Percentiles rank a stretch among this genome's conserved stretches.
Evolutionary conservation across 352 stramenopile genomes (phyloP).

Genomic region (Pythium brachiatum): DNA sequence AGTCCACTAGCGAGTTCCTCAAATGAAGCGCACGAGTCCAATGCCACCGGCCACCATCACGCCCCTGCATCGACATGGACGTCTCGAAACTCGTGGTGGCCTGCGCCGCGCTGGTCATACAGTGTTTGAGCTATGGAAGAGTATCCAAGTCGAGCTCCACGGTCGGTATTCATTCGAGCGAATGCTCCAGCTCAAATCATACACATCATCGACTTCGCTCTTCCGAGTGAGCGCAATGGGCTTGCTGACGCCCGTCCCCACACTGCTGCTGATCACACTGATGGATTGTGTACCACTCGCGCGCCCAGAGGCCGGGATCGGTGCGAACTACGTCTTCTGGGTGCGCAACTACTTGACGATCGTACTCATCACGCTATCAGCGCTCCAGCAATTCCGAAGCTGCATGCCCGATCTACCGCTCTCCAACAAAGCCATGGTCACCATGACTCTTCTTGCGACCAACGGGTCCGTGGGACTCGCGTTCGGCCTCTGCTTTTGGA

Average conservation of each 20-base stretch:
- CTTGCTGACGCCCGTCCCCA: slow-evolving; percentile 31
- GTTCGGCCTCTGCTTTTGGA: slow-evolving; percentile 20
- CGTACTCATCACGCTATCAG: slow-evolving; percentile 25
- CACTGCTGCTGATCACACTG: slow-evolving; percentile 27
- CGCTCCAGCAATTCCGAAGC: slow-evolving; percentile 27
- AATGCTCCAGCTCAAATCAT: slow-evolving; percentile 15
- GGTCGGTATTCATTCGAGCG: slow-evolving; percentile 36
- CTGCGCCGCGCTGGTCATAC: background rate
- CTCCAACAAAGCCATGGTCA: slow-evolving; percentile 4
- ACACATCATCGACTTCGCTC: background rate
- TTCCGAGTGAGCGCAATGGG: slow-evolving; percentile 11
- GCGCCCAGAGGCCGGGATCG: slow-evolving; percentile 20
- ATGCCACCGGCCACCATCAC: too few relatives aligned
- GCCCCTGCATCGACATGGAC: background rate
- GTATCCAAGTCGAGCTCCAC: slow-evolving; percentile 33
- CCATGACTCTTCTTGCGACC: slow-evolving; percentile 21
- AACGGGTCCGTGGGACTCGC: slow-evolving; percentile 18
- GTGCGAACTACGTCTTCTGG: slow-evolving; percentile 35
- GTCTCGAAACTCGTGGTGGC: background rate
- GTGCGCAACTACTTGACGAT: slow-evolving; percentile 30
- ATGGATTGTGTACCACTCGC: slow-evolving; percentile 29
- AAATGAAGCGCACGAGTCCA: too few relatives aligned
- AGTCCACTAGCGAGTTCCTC: too few relatives aligned
- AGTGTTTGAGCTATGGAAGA: slow-evolving; percentile 14
- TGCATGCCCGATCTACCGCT: slow-evolving; percentile 4